Evolutionary conservation across 306 rosid genomes (phyloP).

Genomic region (Hylodesmum podocarpum): DNA sequence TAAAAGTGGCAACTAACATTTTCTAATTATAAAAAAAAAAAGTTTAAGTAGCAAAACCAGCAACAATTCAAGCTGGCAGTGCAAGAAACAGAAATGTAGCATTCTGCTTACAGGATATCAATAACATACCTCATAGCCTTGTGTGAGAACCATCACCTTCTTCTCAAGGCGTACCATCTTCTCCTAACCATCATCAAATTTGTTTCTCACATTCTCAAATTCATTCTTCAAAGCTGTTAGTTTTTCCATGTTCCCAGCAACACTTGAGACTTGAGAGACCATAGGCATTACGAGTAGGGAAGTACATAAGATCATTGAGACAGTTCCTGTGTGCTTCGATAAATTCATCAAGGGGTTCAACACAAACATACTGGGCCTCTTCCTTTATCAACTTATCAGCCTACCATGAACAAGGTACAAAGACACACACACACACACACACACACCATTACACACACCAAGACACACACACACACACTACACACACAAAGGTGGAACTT

Average conservation of each 20-base stretch:
- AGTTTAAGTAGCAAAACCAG: no score
- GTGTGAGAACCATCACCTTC: conserved; percentile 68
- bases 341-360: conserved; percentile 73
- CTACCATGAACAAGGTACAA: no score
- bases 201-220: conserved; percentile 61
- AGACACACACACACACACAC: no score
- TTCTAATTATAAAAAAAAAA: no score
- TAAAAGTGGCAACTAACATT: no score
- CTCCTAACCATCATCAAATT: conserved; percentile 71
- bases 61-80: no score
- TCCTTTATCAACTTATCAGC: no score
- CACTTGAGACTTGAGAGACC: conserved; percentile 76
- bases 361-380: no score
- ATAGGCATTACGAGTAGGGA: conserved; percentile 72
- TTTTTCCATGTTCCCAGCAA: conserved; percentile 82
- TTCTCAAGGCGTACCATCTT: conserved; percentile 70
- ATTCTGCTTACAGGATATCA: background rate
- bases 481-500: background rate
- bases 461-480: no score
- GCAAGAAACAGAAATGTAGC: no score
- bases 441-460: no score
- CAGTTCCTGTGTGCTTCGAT: conserved; percentile 79
- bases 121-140: conserved; percentile 82
- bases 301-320: conserved; percentile 74
- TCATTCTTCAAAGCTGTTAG: conserved; percentile 69